Evolutionary conservation across 495 filamentous ascomycete genomes (phyloP), one percentile per base, ranked within the genome.

Genomic region (Astrocystis sublimbata): DNA sequence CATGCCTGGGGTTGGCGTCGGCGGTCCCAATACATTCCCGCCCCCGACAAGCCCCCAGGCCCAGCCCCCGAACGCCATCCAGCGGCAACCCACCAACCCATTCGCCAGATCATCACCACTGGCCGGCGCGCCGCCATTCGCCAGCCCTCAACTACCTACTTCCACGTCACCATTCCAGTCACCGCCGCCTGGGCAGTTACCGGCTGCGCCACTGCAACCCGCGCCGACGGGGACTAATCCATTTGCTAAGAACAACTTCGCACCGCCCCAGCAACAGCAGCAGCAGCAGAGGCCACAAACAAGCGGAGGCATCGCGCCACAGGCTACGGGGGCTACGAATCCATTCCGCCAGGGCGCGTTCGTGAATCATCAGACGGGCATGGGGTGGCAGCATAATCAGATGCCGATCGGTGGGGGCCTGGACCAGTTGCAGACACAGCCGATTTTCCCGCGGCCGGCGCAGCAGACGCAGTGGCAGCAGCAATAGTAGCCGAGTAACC

Each of bases 291-390:
- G 71, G 21, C 79, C 80, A 26, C 77, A 81, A 24, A 79, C 84
- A 3, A 77, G 76, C 50, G 71, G 72, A 15, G 75, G 65, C 1
- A 76, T 89, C 15, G 76, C 80, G 55, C 78, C 82, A 17, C 86
- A 88, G 61, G 85, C 87, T 4, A 96, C 94, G 2, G 93, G 92
- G 7, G 92, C 87, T 68, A 98, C 93, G 15, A 98, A 98, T 72
- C 93, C 93, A 1, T 97, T 98, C 84, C 84, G 93, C 8, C 92
- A 96, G 72, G 89, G 88, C 53, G 83, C 86, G 0, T 96, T 96
- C 66, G 87, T 94, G 35, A 92, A 96, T 66, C 90, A 93, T 68
- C 83, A 87, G 36, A 96, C 91, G 2, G 92, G 93, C 0, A 81
- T 88, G 71, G 89, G 90, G 13, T 97, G 94, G 91, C 93, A 96